phyloP scores from a whole-genome alignment of 768 basidiomycete genomes.

The Podaxis sp. region DNA sequence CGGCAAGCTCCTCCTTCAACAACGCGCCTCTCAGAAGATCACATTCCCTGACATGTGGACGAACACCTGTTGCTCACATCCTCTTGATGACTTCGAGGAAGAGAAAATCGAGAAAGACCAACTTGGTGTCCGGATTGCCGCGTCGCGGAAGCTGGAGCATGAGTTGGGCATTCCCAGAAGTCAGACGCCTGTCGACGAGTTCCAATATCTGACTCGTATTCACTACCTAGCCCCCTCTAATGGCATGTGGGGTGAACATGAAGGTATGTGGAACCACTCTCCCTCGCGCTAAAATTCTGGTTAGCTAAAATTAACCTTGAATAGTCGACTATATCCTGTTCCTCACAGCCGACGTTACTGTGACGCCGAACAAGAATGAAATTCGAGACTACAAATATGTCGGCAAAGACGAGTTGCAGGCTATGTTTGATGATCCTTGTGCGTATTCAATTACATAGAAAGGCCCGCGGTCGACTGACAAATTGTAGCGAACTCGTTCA shows the following conservation, averaged over 20 bases:
- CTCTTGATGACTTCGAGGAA: constrained; percentile 86
- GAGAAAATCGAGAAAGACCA: constrained; percentile 78
- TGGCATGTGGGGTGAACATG: constrained; percentile 97
- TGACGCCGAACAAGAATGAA: constrained; percentile 84
- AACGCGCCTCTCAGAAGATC: constrained; percentile 97
- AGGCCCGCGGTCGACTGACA: background rate
- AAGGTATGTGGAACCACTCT: constrained; percentile 53
- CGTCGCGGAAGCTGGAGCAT: constrained; percentile 92
- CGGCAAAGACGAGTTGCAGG: constrained; percentile 82
- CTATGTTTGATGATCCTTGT: constrained; percentile 86
- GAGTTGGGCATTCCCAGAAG: constrained; percentile 87
- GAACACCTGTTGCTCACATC: constrained; percentile 98
- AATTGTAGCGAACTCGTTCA: constrained; percentile 76
- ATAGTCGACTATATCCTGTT: constrained; percentile 98
- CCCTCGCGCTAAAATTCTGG: background rate
- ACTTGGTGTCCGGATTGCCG: constrained; percentile 85
- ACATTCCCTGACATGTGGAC: constrained; percentile 99
- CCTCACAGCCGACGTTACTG: constrained; percentile 82
- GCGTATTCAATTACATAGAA: constrained; percentile 20
- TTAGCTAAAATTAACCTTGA: background rate
- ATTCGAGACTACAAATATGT: constrained; percentile 92
- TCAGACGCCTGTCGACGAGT: constrained; percentile 79
- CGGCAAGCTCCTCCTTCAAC: constrained; percentile 91
- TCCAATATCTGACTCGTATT: constrained; percentile 94
- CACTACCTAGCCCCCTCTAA: constrained; percentile 95